Base-by-base conservation (phyloP, 2,329 filamentous ascomycete species). In the Neoascochyta sp. region DNA sequence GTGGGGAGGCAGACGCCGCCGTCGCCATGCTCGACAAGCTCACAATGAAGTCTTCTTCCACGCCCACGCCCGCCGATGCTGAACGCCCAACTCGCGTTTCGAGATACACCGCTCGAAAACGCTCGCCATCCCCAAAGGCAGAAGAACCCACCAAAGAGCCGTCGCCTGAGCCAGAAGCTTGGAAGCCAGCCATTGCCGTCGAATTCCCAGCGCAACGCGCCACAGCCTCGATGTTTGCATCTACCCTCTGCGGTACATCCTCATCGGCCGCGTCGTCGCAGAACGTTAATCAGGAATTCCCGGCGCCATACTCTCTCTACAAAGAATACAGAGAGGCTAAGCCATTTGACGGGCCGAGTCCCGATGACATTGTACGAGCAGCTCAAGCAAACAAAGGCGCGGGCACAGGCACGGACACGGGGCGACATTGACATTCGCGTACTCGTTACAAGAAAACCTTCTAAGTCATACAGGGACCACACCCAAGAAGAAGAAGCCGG, bases 291-390 rank as follows among this genome's bases (percentile, higher is more conserved):
- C 24, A 41, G 27, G 34, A 35, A 8, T 56, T 62, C 27, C 45
- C 62, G 30, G 50, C 71, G 27, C 64, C 68, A n/a, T 70, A 67
- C 35, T 51, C 57, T 20, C 46, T 43, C n/a, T 45, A 50, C 34
- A 45, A 47, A 27, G 47, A 49, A 12, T 54, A 58, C 32, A 71
- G 59, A 56, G 70, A 64, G 56, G 50, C 71, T 53, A 46, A 78
- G 55, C 77, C 81, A 36, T 95, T 95, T 67, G 72, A 81, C 71
- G 78, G 80, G 60, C 89, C 90, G 32, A 95, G 89, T 65, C 89
- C 89, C 47, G 89, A 96, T 68, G 89, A 95, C 62, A 68, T 92
- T 55, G 85, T 95, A 52, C 74, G 87, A 42, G 79, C 81, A 62
- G 90, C 89, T 49, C 90, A 95, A 72, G 53, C 62, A 34, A 69